Percentiles rank a stretch among this genome's conserved stretches.
Evolutionary conservation across 116 monocot genomes (phyloP).

Genomic region (Trichopus zeylanicus): DNA sequence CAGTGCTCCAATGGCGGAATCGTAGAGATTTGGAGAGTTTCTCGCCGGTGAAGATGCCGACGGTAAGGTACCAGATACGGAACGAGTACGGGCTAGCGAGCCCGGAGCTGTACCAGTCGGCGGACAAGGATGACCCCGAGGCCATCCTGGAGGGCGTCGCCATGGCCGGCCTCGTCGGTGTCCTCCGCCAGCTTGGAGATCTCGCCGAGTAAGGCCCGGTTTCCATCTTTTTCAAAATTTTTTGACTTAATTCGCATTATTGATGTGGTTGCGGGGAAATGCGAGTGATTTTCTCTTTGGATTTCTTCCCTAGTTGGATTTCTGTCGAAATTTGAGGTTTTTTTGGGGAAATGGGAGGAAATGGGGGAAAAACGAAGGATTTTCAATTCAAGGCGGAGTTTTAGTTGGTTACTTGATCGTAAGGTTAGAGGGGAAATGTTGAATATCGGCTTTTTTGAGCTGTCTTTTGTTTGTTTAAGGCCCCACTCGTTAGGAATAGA

Average conservation of each 20-base stretch:
- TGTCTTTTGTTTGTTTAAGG: not conserved
- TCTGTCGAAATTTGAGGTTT: no score
- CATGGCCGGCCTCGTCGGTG: constrained; percentile 66
- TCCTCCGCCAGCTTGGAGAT: constrained; percentile 65
- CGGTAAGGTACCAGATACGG: constrained; percentile 47
- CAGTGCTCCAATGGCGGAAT: constrained; percentile 14
- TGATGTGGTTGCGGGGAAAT: not conserved
- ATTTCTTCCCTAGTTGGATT: no score
- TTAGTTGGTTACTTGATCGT: no score
- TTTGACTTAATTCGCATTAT: not conserved
- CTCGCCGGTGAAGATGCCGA: constrained; percentile 29
- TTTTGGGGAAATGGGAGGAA: no score
- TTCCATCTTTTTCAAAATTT: not conserved
- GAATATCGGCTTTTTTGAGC: not conserved
- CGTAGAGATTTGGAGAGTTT: not conserved
- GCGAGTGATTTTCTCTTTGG: no score
- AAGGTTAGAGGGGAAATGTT: no score
- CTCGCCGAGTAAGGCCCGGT: constrained; percentile 51
- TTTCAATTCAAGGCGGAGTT: no score
- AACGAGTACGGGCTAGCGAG: constrained; percentile 63
- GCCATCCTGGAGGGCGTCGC: constrained; percentile 74
- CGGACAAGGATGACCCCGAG: constrained; percentile 46
- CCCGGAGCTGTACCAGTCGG: constrained; percentile 40
- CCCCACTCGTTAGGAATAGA: not conserved
- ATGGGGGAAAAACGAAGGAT: no score